phyloP scores from a whole-genome alignment of 192 early-diverging fungal genomes.

The Backusella macrospora region DNA sequence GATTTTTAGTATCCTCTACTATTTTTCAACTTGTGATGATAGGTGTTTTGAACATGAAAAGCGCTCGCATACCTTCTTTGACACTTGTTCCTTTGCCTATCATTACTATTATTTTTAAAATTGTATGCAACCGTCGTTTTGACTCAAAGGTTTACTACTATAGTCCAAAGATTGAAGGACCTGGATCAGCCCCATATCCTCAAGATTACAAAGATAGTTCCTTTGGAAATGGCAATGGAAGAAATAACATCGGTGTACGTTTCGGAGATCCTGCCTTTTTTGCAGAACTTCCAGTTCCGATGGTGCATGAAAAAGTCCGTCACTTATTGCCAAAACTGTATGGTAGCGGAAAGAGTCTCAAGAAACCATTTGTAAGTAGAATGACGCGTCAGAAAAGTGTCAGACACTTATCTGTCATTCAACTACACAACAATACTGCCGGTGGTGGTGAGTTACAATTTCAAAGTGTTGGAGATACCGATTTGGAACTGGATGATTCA shows the following conservation, averaged over 20 bases:
- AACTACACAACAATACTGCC: slow-evolving; percentile 4
- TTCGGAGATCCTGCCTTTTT: slow-evolving; percentile 72
- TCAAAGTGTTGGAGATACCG: slow-evolving; percentile 37
- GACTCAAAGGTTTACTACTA: slow-evolving; percentile 60
- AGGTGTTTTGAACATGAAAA: slow-evolving; percentile 58
- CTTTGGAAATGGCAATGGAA: neutral
- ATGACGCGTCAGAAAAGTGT: slow-evolving; percentile 37
- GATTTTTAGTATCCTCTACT: slow-evolving; percentile 63
- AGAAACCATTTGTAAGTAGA: slow-evolving; percentile 30
- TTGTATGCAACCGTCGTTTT: slow-evolving; percentile 47
- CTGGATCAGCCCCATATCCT: neutral
- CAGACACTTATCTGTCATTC: slow-evolving; percentile 30
- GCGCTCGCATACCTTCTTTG: slow-evolving; percentile 43
- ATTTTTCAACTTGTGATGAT: slow-evolving; percentile 73
- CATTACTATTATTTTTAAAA: slow-evolving; percentile 57
- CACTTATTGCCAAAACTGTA: slow-evolving; percentile 69
- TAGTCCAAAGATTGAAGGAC: slow-evolving; percentile 44
- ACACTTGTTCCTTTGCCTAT: slow-evolving; percentile 63
- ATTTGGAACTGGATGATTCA: slow-evolving; percentile 41
- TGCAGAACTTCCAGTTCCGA: slow-evolving; percentile 62
- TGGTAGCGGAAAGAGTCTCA: slow-evolving; percentile 33
- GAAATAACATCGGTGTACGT: slow-evolving; percentile 43
- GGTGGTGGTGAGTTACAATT: slow-evolving; percentile 33
- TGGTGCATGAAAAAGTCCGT: slow-evolving; percentile 67
- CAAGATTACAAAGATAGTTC: slow-evolving; percentile 29